Percentiles rank a stretch among this genome's conserved stretches.
Conservation (phyloP, 306 rosid genomes). For the Herpetospermum pedunculosum region DNA sequence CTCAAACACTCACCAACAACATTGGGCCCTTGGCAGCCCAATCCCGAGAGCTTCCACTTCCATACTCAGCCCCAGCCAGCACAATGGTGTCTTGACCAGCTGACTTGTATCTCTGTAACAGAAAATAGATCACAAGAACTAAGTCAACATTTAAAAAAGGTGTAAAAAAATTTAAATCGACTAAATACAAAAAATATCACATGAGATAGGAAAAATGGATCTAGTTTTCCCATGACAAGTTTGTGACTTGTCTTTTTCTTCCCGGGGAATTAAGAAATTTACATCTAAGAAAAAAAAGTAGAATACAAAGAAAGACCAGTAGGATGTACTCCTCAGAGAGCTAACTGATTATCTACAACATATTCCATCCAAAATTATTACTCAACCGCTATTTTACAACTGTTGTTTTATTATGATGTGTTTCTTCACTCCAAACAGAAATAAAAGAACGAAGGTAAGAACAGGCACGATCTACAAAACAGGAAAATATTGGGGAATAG, state of each 20-base stretch:
- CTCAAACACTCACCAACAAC: constrained; percentile 50
- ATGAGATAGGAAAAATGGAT: not conserved
- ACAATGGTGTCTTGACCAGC: constrained; percentile 71
- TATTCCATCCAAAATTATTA: not conserved
- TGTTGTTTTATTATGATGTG: not conserved
- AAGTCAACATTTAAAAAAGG: not conserved
- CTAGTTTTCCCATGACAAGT: not conserved
- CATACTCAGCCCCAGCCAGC: constrained; percentile 89
- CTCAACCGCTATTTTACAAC: not conserved
- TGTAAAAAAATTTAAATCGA: not conserved
- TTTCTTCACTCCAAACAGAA: not conserved
- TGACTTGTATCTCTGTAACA: constrained; percentile 54
- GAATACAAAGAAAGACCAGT: not conserved
- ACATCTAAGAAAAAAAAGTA: not conserved
- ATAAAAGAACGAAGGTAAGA: not conserved
- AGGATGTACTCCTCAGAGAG: not conserved
- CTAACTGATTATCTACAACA: not conserved
- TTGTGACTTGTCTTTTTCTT: not conserved
- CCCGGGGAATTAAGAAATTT: not conserved
- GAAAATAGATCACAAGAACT: constrained; percentile 11
- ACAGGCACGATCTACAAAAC: not conserved
- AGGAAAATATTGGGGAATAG: not conserved
- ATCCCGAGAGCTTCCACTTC: constrained; percentile 89
- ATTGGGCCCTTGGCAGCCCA: constrained; percentile 99
- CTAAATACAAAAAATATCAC: not conserved